A percentile compares a stretch with the other conserved stretches of the same genome.
These are phyloP conservation scores for Amphicarpaea edgeworthii DNA, from an alignment of 306 rosid species.

Conservation along the genomic window DNA sequence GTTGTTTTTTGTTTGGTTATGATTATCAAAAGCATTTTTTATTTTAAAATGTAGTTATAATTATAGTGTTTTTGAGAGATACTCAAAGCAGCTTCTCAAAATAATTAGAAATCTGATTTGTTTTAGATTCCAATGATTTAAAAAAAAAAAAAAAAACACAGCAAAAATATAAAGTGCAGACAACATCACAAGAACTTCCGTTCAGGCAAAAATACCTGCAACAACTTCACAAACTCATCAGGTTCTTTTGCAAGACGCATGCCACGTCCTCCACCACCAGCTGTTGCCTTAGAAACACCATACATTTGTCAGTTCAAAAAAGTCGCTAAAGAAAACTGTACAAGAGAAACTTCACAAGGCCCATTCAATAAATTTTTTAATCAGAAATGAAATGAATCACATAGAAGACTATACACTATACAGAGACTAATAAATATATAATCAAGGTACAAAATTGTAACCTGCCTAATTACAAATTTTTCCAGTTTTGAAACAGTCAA, in stretches of 20 bases:
- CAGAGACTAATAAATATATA: not conserved
- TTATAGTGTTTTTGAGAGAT: not conserved
- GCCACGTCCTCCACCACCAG: constrained; percentile 99
- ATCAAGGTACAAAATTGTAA: not conserved
- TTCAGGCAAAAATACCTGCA: constrained; percentile 67
- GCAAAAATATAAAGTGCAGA: not conserved
- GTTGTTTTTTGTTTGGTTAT: not conserved
- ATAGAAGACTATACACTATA: not conserved
- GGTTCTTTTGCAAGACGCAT: constrained; percentile 99
- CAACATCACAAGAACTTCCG: constrained; percentile 35
- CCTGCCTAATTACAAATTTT: not conserved
- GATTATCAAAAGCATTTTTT: not conserved
- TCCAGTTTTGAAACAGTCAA: not conserved
- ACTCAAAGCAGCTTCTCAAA: not conserved
- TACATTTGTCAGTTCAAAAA: constrained; percentile 50
- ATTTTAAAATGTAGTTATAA: not conserved
- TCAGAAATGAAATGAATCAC: not conserved
- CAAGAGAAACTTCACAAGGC: not conserved
- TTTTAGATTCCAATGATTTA: not conserved
- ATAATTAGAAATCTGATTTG: not conserved
- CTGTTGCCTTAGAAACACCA: constrained; percentile 81
- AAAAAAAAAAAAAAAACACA: not conserved
- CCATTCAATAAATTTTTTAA: not conserved
- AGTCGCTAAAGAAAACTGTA: constrained; percentile 24
- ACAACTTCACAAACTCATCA: constrained; percentile 93